A percentile compares a stretch with the other conserved stretches of the same genome.
phyloP scores from a whole-genome alignment of 495 filamentous ascomycete species.

The Chaetomidium leptoderma region DNA sequence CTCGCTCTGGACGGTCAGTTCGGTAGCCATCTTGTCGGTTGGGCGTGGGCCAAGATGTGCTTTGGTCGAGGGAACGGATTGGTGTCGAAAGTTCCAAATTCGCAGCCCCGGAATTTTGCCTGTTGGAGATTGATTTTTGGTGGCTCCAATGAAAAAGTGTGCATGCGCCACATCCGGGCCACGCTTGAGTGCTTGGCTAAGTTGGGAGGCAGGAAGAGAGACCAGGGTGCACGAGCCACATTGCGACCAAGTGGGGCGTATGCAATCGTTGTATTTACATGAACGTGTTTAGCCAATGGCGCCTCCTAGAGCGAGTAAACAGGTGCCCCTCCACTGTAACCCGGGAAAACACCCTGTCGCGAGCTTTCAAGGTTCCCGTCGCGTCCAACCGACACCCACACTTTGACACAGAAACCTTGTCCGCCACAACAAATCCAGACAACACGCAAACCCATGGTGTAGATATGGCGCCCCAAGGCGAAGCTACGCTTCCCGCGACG shows the following conservation, averaged over 20 bases:
- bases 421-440: background rate
- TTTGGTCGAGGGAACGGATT: background rate
- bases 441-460: slow-evolving; percentile 8
- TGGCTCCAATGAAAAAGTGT: too few species aligned
- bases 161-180: too few species aligned
- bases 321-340: background rate
- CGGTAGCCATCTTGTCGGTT: slow-evolving; percentile 90
- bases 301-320: background rate
- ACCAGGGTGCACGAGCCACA: too few species aligned
- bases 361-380: background rate
- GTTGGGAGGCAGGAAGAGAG: too few species aligned
- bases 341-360: background rate
- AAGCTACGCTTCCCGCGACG: slow-evolving; percentile 48
- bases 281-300: background rate
- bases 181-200: too few species aligned
- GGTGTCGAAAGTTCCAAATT: slow-evolving; percentile 20
- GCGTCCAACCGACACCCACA: slow-evolving; percentile 6
- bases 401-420: background rate
- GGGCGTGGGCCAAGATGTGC: slow-evolving; percentile 31
- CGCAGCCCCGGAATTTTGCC: slow-evolving; percentile 26
- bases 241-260: too few species aligned
- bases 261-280: background rate
- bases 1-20: slow-evolving; percentile 96
- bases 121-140: slow-evolving; percentile 22
- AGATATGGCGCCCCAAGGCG: slow-evolving; percentile 43